Conservation (phyloP, 371 early-diverging fungal genomes). For the Zopfochytrium polystomum region DNA sequence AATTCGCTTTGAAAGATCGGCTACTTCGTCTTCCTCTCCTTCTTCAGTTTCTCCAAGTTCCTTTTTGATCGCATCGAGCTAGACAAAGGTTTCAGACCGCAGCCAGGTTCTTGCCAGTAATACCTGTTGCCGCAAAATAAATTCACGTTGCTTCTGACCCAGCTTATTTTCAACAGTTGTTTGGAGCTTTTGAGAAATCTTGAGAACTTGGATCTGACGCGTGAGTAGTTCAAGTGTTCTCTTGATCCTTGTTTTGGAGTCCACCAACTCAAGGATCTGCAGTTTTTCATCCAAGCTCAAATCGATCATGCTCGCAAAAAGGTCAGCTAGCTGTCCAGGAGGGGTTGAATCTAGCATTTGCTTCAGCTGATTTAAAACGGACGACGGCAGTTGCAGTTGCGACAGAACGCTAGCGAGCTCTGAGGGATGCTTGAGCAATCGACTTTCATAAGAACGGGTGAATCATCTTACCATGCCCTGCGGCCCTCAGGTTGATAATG, state of each 20-base stretch:
- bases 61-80: conserved; percentile 79
- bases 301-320: conserved; percentile 71
- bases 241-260: conserved; percentile 58
- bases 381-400: conserved; percentile 65
- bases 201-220: conserved; percentile 77
- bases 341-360: conserved; percentile 64
- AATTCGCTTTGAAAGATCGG: conserved; percentile 55
- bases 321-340: conserved; percentile 66
- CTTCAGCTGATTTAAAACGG: conserved; percentile 60
- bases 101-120: background rate
- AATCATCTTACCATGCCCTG: conserved; percentile 45
- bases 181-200: conserved; percentile 76
- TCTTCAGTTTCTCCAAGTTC: conserved; percentile 68
- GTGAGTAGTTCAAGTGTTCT: conserved; percentile 65
- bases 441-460: background rate
- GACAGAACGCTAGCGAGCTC: conserved; percentile 46
- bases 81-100: conserved; percentile 2
- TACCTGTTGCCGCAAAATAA: conserved; percentile 79
- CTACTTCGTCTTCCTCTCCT: conserved; percentile 61
- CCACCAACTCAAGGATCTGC: conserved; percentile 55
- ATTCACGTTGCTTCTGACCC: conserved; percentile 76
- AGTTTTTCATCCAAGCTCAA: conserved; percentile 70
- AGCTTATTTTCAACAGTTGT: conserved; percentile 75
- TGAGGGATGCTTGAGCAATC: background rate
- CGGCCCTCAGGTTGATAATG: conserved; percentile 57